These are phyloP conservation scores for Pezicula neosporulosa DNA, from an alignment of 2,329 filamentous ascomycete genomes.

Conservation along the genomic window DNA sequence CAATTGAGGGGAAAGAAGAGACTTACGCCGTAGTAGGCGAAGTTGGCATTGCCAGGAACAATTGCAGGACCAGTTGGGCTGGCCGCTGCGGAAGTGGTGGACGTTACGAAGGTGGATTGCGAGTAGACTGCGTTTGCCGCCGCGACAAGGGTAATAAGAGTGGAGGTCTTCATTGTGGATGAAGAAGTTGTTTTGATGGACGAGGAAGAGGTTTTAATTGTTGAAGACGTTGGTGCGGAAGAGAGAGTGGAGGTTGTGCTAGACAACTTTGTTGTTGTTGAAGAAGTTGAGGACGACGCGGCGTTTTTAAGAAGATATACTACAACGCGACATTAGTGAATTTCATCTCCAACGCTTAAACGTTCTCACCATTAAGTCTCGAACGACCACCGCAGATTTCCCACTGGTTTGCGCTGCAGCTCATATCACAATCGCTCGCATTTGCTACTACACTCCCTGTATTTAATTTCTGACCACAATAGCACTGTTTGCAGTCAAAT, in stretches of 20 bases:
- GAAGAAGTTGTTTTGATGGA: too few species aligned
- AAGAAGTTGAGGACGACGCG: neutral
- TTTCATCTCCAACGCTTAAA: neutral
- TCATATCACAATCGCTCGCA: neutral
- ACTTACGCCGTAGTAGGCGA: neutral
- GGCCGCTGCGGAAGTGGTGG: neutral
- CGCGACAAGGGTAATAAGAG: too few species aligned
- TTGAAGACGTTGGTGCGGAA: neutral
- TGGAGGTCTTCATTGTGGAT: too few species aligned
- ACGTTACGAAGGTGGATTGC: too few species aligned
- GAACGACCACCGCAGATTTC: slow-evolving; percentile 5
- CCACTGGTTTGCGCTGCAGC: slow-evolving; percentile 2
- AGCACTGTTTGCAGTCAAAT: neutral
- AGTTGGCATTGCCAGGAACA: slow-evolving; percentile 2
- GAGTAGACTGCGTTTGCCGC: too few species aligned
- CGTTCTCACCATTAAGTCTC: slow-evolving; percentile 2
- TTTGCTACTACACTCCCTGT: neutral
- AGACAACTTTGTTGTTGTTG: neutral
- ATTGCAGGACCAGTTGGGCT: neutral
- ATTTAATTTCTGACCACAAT: neutral
- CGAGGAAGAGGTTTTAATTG: too few species aligned
- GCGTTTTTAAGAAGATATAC: neutral
- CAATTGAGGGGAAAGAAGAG: neutral
- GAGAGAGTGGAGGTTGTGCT: neutral
- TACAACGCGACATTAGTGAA: neutral